Percentiles rank a stretch among this genome's conserved stretches.
These are phyloP conservation scores for Pyrus betulifolia DNA, from an alignment of 306 rosid genomes.

Conservation along the genomic window DNA sequence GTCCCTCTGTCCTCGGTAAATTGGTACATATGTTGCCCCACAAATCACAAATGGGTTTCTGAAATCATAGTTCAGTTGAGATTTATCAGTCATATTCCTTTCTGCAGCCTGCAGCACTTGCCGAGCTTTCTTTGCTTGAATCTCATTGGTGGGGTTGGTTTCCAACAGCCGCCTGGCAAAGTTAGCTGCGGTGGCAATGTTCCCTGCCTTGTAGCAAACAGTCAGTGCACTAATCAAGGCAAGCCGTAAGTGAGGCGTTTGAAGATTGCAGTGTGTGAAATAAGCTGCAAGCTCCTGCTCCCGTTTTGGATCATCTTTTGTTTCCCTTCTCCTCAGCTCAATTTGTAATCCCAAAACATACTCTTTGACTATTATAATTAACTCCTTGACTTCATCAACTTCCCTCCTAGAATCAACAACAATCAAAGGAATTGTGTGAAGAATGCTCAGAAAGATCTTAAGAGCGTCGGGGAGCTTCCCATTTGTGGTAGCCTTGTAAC, in stretches of 20 bases:
- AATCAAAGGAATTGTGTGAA: slow-evolving; percentile 70
- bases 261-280: slow-evolving; percentile 95
- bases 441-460: slow-evolving; percentile 50
- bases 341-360: slow-evolving; percentile 74
- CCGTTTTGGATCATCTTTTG: slow-evolving; percentile 52
- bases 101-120: slow-evolving; percentile 91
- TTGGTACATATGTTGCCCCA: slow-evolving; percentile 82
- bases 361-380: slow-evolving; percentile 69
- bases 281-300: slow-evolving; percentile 95
- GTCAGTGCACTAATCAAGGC: slow-evolving; percentile 68
- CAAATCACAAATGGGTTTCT: slow-evolving; percentile 88
- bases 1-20: slow-evolving; percentile 88
- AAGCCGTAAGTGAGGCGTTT: slow-evolving; percentile 80
- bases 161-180: slow-evolving; percentile 83
- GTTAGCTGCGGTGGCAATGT: slow-evolving; percentile 75
- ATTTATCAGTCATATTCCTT: slow-evolving; percentile 70
- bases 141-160: slow-evolving; percentile 73
- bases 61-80: slow-evolving; percentile 73
- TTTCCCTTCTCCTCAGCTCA: slow-evolving; percentile 78
- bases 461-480: slow-evolving; percentile 81
- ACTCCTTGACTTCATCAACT: slow-evolving; percentile 89
- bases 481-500: slow-evolving; percentile 73
- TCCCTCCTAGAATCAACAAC: slow-evolving; percentile 92
- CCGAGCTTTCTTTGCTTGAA: slow-evolving; percentile 75
- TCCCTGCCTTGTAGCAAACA: slow-evolving; percentile 74